Conservation (phyloP, 352 stramenopile genomes). For the Phytophthora litchii region DNA sequence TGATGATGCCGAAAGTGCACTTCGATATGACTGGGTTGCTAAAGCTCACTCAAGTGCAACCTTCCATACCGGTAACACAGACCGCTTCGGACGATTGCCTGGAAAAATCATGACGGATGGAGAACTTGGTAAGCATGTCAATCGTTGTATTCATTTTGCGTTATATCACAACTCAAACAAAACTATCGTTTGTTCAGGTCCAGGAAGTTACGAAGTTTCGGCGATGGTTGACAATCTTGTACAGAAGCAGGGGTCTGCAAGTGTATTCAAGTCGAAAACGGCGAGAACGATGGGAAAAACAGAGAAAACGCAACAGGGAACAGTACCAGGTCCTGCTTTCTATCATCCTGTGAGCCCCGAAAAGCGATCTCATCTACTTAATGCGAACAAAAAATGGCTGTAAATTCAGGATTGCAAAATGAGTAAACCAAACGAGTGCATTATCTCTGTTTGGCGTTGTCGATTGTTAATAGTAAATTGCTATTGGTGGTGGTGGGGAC, state of each 20-base stretch:
- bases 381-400: slow-evolving; percentile 85
- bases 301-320: slow-evolving; percentile 19
- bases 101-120: slow-evolving; percentile 45
- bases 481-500: no score
- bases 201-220: slow-evolving; percentile 56
- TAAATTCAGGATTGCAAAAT: no score
- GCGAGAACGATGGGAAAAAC: slow-evolving; percentile 29
- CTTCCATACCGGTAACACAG: slow-evolving; percentile 56
- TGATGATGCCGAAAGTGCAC: slow-evolving; percentile 61
- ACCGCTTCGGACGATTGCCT: slow-evolving; percentile 61
- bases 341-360: slow-evolving; percentile 64
- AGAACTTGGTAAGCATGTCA: slow-evolving; percentile 45
- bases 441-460: no score
- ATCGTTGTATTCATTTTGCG: not conserved
- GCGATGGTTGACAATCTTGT: slow-evolving; percentile 29
- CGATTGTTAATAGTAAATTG: no score
- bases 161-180: not conserved
- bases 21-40: slow-evolving; percentile 73
- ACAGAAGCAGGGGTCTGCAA: slow-evolving; percentile 33
- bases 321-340: slow-evolving; percentile 62
- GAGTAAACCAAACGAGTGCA: no score
- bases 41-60: slow-evolving; percentile 64
- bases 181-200: slow-evolving; percentile 33
- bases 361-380: slow-evolving; percentile 71
- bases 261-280: slow-evolving; percentile 50